Percentiles rank a stretch among this genome's conserved stretches.
Evolutionary conservation across 2,329 filamentous ascomycete genomes (phyloP).

Genomic region (Albifimbria verrucaria): DNA sequence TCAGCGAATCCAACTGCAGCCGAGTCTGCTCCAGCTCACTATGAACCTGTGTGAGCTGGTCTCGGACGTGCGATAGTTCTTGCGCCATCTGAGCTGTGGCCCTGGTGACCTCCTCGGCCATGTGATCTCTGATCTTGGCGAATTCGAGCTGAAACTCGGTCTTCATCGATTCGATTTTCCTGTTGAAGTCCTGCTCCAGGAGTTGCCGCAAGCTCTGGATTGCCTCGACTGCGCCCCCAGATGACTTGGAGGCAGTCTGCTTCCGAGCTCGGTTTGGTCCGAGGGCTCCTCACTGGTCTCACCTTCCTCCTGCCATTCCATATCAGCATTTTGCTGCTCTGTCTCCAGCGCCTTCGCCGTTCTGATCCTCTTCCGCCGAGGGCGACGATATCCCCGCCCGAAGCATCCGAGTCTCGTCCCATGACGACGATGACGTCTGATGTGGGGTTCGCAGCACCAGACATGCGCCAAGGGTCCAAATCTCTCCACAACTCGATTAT

Average conservation of each 20-base stretch:
- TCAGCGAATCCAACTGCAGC: constrained; percentile 2
- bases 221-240: constrained; percentile 3
- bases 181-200: not conserved
- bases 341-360: constrained; percentile 6
- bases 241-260: constrained; percentile 2
- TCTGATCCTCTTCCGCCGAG: constrained; percentile 6
- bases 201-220: constrained; percentile 1
- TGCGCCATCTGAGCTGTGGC: constrained; percentile 4
- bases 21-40: constrained; percentile 4
- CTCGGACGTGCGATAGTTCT: constrained; percentile 6
- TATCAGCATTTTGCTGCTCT: constrained; percentile 5
- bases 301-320: constrained; percentile 6
- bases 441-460: constrained; percentile 7
- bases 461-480: constrained; percentile 7
- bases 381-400: constrained; percentile 4
- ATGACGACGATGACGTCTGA: constrained; percentile 9
- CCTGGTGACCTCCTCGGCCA: constrained; percentile 4
- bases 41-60: constrained; percentile 6
- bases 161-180: constrained; percentile 3
- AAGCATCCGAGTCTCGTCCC: constrained; percentile 3
- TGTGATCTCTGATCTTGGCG: constrained; percentile 4
- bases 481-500: constrained; percentile 3
- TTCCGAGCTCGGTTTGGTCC: constrained; percentile 3
- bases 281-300: constrained; percentile 7
- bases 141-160: constrained; percentile 6